Evolutionary conservation across 78 protist genomes (phyloP), one percentile per base, ranked within the genome.

Genomic region (Polysphondylium violaceum): DNA sequence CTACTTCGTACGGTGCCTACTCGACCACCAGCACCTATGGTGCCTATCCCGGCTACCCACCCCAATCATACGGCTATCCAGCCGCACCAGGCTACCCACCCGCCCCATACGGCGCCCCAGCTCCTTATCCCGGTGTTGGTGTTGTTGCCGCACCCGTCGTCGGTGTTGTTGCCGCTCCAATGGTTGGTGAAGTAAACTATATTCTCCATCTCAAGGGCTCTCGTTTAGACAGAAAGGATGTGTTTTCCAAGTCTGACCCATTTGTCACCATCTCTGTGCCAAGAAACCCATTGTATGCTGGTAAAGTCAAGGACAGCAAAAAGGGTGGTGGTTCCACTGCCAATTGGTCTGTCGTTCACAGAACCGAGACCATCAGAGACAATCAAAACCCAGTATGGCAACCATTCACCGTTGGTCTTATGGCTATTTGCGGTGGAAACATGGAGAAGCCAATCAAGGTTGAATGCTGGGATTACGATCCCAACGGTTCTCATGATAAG

Each of bases 221-320:
- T n/a, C 27, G 79, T 16, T 44, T 83, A 5, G 91, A 83, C 33
- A 31, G 91, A 31, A 83, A 83, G 33, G 91, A 83, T 58, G 65
- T 83, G 16, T 69, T 83, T 41, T 83, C 91, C 14, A 83, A 83
- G 43, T 56, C 73, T 41, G 91, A 83, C 43, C 91, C 91, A 83
- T 83, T 83, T 63, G 3, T 83, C 3, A 83, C 91, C n/a, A 69
- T 83, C 21, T 69, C 81, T 19, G 79, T 83, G 3, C 91, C 91
- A 67, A 69, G 73, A 69, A 83, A 55, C n/a, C 78, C 78, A 50
- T 56, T 72, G 19, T 72, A 72, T 0, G 58, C 43, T 36, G 43
- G 76, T 12, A 68, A 68, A 43, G 14, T 23, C 44, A 14, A 19
- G 27, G 53, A 47, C 0, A 58, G 64, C 29, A 55, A 63, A 12